Evolutionary conservation across 208 protist species (phyloP), one percentile per base, ranked within the genome.

Genomic region (Acanthamoeba rhysodes): DNA sequence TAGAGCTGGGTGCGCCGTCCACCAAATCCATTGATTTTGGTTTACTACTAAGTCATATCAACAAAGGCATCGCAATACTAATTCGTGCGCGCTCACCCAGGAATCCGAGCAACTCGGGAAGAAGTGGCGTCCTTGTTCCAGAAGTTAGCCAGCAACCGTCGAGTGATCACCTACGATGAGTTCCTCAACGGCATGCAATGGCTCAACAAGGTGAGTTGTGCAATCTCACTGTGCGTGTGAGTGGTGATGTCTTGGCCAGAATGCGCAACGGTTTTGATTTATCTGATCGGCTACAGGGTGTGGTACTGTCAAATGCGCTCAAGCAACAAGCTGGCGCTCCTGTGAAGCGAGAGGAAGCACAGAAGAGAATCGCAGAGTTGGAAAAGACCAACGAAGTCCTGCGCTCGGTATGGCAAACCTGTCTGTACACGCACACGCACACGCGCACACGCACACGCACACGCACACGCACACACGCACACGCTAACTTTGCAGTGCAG

Each of bases 351-450:
- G 32, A 84, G 74, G 74, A 84, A 27, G 18, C 45, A 10, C 34
- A 84, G 29, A 22, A 84, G 20, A 24, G 82, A 64, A 59, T 90
- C 18, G 55, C 48, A 27, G 82, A 90, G 55, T 34, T 90, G 34
- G 82, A 90, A 32, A 90, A 90, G 55, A 32, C 20, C 34, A 90
- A 90, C 24, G 82, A 90, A 32, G 41, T 90, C 29, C 82, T 90
- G n/a, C 82, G 48, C 27, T 90, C 82, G 50, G 82, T 90, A 90
- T 45, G 70, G 8, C 55, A 16, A 12, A 24, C 8, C 55, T 76
- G n/a, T 72, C 20, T n/a, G 20, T 0, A 29, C 41, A 45, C 37
- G 4, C 37, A 3, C 41, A 45, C 41, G 3, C 41, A 5, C 41
- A 45, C 41, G 3, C 41, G 4, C 41, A 2, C 2, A 2, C 41